These are phyloP conservation scores for Luffa acutangula DNA, from an alignment of 306 rosid species.

Conservation along the genomic window DNA sequence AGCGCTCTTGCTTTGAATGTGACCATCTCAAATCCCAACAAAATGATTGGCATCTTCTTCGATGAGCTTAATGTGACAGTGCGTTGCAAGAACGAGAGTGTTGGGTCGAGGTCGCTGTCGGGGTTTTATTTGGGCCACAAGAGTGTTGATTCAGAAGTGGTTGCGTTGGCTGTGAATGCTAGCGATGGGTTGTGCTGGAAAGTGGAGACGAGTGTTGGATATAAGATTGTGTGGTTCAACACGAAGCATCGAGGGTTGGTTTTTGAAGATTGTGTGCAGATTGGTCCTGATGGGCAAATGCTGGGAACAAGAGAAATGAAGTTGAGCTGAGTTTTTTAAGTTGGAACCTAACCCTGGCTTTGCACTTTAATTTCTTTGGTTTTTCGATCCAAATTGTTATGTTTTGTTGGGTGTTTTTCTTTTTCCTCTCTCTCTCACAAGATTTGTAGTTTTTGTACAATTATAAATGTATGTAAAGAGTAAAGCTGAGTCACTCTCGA, in stretches of 20 bases:
- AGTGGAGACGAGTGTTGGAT: neutral
- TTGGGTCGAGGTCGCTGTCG: neutral
- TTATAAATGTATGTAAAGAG: too few species aligned
- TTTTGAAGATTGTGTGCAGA: neutral
- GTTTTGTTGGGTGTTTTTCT: neutral
- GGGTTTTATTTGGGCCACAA: neutral
- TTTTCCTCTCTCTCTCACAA: neutral
- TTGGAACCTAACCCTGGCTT: neutral
- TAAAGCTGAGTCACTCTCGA: too few species aligned
- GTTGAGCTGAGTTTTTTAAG: neutral
- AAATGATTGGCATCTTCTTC: neutral
- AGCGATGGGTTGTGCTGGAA: neutral
- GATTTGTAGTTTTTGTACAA: neutral
- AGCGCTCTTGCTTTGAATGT: neutral
- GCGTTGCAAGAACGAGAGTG: neutral
- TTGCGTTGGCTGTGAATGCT: neutral
- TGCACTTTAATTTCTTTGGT: neutral
- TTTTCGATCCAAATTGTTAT: neutral
- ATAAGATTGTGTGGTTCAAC: conserved; percentile 2
- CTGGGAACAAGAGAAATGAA: neutral
- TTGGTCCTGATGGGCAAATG: neutral
- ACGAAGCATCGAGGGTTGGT: conserved; percentile 9
- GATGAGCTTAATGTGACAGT: neutral
- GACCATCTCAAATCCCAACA: neutral
- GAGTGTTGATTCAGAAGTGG: neutral